A percentile compares a stretch with the other conserved stretches of the same genome.
Conservation (phyloP, 345 rosid genomes). For the Lagerstroemia speciosa region DNA sequence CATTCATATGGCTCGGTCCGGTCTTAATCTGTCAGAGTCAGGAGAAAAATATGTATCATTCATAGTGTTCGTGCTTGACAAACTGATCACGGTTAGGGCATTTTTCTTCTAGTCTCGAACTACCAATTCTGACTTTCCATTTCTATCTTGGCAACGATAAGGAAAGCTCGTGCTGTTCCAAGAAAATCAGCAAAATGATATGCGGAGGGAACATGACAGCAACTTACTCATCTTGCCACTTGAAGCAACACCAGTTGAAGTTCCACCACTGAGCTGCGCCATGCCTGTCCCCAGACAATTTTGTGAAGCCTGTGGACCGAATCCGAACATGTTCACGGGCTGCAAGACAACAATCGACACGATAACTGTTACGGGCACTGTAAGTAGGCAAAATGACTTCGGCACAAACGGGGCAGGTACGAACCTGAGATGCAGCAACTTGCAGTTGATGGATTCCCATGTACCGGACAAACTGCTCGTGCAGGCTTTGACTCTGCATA, state of each 20-base stretch:
- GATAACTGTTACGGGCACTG: not conserved
- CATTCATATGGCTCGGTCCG: not conserved
- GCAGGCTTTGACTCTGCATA: conserved; percentile 26
- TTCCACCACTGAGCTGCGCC: conserved; percentile 16
- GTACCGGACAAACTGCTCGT: conserved; percentile 38
- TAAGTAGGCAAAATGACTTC: not conserved
- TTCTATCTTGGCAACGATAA: not conserved
- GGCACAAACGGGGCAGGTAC: not conserved
- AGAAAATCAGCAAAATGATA: not conserved
- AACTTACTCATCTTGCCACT: conserved; percentile 20
- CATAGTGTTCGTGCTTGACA: not conserved
- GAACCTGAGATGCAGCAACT: conserved; percentile 31
- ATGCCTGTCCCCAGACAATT: conserved; percentile 17
- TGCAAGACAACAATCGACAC: conserved; percentile 16
- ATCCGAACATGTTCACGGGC: conserved; percentile 42
- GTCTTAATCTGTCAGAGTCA: not conserved
- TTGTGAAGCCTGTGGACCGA: conserved; percentile 27
- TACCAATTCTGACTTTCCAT: too few relatives aligned
- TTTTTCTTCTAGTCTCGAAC: too few relatives aligned
- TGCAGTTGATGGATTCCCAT: conserved; percentile 45
- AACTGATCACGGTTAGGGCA: too few relatives aligned
- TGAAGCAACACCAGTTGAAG: conserved; percentile 21
- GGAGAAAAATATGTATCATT: too few relatives aligned
- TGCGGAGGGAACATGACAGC: not conserved
- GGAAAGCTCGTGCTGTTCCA: not conserved